These are phyloP conservation scores for Omphalea diandra DNA, from an alignment of 441 rosid genomes.

Conservation along the genomic window DNA sequence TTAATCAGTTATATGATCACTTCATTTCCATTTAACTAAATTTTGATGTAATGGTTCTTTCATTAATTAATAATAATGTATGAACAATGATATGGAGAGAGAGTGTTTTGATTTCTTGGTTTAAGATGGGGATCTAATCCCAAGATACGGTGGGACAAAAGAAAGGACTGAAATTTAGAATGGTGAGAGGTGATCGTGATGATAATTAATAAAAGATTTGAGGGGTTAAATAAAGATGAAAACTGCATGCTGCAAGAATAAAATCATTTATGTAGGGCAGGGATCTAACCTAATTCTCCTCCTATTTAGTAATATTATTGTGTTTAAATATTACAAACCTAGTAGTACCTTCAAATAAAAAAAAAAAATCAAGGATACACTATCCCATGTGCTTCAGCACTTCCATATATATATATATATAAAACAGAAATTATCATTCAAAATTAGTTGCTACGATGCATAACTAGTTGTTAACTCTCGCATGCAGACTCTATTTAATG, in stretches of 20 bases:
- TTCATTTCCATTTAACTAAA: no score
- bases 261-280: slow-evolving; percentile 33
- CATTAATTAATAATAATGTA: no score
- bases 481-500: no score
- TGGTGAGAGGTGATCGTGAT: slow-evolving; percentile 19
- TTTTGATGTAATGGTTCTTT: no score
- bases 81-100: slow-evolving; percentile 2
- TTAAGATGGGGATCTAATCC: slow-evolving; percentile 9
- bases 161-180: slow-evolving; percentile 12
- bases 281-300: slow-evolving; percentile 21
- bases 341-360: slow-evolving; percentile 13
- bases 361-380: slow-evolving; percentile 22
- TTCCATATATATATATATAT: no score
- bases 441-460: no score
- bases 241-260: slow-evolving; percentile 35
- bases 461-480: no score
- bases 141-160: slow-evolving; percentile 3
- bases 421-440: no score
- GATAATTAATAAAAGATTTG: slow-evolving; percentile 19
- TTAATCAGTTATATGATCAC: no score
- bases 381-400: slow-evolving; percentile 40
- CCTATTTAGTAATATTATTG: neutral
- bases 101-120: slow-evolving; percentile 4
- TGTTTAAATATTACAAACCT: slow-evolving; percentile 12
- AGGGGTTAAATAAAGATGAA: neutral